These are phyloP conservation scores for Penicillium occitanis DNA, from an alignment of 2,329 filamentous ascomycete species.

Conservation along the genomic window DNA sequence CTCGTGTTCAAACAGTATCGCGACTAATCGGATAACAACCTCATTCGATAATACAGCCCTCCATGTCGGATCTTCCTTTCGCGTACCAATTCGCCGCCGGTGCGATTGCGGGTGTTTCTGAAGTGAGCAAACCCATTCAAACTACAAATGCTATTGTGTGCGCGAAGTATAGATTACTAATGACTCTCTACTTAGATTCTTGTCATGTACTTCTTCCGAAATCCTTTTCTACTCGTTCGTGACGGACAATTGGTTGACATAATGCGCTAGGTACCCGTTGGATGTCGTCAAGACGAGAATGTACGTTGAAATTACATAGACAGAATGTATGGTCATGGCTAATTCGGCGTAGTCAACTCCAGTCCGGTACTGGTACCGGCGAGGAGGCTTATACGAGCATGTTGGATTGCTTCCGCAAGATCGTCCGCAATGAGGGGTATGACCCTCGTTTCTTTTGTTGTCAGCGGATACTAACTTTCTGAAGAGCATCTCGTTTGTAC, in stretches of 20 bases:
- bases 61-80: conserved; percentile 73
- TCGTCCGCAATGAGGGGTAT: conserved; percentile 92
- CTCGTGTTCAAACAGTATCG: background rate
- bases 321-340: background rate
- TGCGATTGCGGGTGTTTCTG: conserved; percentile 95
- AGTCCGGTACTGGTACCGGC: conserved; percentile 69
- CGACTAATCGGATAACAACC: conserved; percentile 3
- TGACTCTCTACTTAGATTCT: conserved; percentile 26
- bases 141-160: background rate
- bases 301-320: conserved; percentile 55
- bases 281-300: conserved; percentile 98
- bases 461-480: background rate
- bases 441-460: conserved; percentile 23
- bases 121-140: conserved; percentile 58
- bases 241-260: conserved; percentile 17
- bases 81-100: conserved; percentile 93
- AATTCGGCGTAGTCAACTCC: conserved; percentile 66
- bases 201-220: conserved; percentile 29
- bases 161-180: background rate
- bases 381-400: conserved; percentile 93
- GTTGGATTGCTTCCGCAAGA: conserved; percentile 97
- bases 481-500: conserved; percentile 85
- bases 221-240: background rate
- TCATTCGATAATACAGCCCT: conserved; percentile 30
- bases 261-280: conserved; percentile 77